Evolutionary conservation across 2,329 filamentous ascomycete genomes (phyloP), one percentile per base, ranked within the genome.

Genomic region (Trichophyton rubrum): DNA sequence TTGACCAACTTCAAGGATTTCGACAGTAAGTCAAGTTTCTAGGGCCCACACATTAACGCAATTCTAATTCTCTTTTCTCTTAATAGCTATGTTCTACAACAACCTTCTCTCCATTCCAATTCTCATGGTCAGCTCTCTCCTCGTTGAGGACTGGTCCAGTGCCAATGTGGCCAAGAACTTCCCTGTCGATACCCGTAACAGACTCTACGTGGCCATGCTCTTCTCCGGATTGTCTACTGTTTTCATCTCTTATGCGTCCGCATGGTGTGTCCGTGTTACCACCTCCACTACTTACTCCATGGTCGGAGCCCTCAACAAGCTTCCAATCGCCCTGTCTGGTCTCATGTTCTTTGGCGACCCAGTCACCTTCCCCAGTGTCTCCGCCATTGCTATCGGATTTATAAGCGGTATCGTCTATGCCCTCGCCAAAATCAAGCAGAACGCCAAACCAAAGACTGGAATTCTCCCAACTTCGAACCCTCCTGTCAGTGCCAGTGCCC

Each of bases 1-100:
- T 85, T 95, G 77, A 96, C 95, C 80, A 96, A 96, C 81, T 97
- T 99, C 79, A 96, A 96, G 82, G 93, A 97, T 74, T 97, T 95
- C 80, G 93, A 99, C 75, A 96, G 92, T 96, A 82, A 77, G 92
- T 85, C 51, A 11, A 49, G 17, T n/a, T 43, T 1, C 11, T 7
- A n/a, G 15, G 4, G 5, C 40, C 40, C n/a, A 43, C 30, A 3
- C 38, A 9, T 17, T 22, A 24, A 3, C n/a, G 3, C 38, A 4
- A 2, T 51, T 51, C n/a, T 33, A 35, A 61, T 15, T 17, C 15
- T 8, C 17, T 55, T 4, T 38, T 38, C 33, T 8, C 15, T 59
- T 49, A 7, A 47, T 66, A 97, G 92, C 91, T 71, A 99, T 97
- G 93, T 97, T 93, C 79, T 99, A 99, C 82, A 99, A 99, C 84